Percentiles rank a stretch among this genome's conserved stretches.
These are phyloP conservation scores for Stentor coeruleus DNA, from an alignment of 73 alveolate species.

Conservation along the genomic window DNA sequence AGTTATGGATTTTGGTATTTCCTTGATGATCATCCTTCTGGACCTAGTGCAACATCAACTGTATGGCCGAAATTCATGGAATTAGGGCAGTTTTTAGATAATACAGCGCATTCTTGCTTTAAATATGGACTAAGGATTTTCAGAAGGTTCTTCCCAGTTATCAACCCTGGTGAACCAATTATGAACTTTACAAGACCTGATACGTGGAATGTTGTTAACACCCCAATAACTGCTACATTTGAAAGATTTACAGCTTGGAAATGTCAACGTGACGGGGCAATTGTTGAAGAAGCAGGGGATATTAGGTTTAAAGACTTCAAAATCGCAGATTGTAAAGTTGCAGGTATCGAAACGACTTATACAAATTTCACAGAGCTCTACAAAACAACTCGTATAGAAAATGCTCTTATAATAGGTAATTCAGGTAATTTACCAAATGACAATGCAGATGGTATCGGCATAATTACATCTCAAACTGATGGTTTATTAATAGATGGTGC, in stretches of 20 bases:
- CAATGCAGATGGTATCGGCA: neutral
- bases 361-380: neutral
- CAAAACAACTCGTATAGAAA: neutral
- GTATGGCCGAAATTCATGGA: slow-evolving; percentile 69
- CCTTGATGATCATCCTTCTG: slow-evolving; percentile 52
- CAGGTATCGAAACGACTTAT: slow-evolving; percentile 39
- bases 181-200: neutral
- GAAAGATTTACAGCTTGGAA: slow-evolving; percentile 44
- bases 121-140: slow-evolving; percentile 9
- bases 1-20: slow-evolving; percentile 88
- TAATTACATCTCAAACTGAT: slow-evolving; percentile 14
- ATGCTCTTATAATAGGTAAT: slow-evolving; percentile 9
- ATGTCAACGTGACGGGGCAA: slow-evolving; percentile 43
- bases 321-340: slow-evolving; percentile 45
- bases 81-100: slow-evolving; percentile 65
- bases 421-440: neutral
- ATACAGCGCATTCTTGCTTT: slow-evolving; percentile 59
- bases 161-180: neutral
- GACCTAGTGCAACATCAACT: slow-evolving; percentile 63
- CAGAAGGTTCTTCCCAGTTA: neutral
- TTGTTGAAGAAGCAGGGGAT: slow-evolving; percentile 50
- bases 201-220: slow-evolving; percentile 14
- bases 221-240: slow-evolving; percentile 40
- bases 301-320: slow-evolving; percentile 43
- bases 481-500: neutral